Percentiles rank a stretch among this genome's conserved stretches.
Evolutionary conservation across 306 rosid species (phyloP).

Genomic region (Dalbergia oliveri): DNA sequence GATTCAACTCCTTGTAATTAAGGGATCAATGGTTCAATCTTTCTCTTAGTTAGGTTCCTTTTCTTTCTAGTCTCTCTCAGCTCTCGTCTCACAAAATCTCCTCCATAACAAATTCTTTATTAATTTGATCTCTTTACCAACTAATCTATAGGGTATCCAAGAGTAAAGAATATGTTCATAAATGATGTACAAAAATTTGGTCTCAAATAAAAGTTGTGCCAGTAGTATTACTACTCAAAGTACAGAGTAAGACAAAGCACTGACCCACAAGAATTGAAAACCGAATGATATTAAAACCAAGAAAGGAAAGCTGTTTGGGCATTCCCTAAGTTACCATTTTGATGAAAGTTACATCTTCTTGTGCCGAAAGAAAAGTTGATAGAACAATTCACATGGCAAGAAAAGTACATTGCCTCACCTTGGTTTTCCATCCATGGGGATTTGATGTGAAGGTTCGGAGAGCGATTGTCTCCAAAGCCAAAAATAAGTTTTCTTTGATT

Average conservation of each 20-base stretch:
- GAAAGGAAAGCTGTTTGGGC: not conserved
- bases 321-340: not conserved
- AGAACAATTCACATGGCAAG: not conserved
- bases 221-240: not conserved
- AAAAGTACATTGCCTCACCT: not conserved
- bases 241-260: not conserved
- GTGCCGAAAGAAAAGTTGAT: not conserved
- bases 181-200: no score
- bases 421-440: not conserved
- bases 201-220: not conserved
- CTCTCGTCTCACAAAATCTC: no score
- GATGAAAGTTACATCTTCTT: conserved; percentile 1
- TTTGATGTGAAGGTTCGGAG: not conserved
- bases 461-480: no score
- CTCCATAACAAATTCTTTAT: no score
- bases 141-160: no score
- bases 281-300: not conserved
- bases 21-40: no score
- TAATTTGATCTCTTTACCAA: no score
- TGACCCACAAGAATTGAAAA: not conserved
- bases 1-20: no score
- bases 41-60: no score
- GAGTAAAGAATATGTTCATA: no score
- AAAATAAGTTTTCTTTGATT: no score
- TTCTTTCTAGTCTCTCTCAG: no score